A percentile compares a stretch with the other conserved stretches of the same genome.
Conservation (phyloP, 352 stramenopile species). For the Phytophthora vignae region DNA sequence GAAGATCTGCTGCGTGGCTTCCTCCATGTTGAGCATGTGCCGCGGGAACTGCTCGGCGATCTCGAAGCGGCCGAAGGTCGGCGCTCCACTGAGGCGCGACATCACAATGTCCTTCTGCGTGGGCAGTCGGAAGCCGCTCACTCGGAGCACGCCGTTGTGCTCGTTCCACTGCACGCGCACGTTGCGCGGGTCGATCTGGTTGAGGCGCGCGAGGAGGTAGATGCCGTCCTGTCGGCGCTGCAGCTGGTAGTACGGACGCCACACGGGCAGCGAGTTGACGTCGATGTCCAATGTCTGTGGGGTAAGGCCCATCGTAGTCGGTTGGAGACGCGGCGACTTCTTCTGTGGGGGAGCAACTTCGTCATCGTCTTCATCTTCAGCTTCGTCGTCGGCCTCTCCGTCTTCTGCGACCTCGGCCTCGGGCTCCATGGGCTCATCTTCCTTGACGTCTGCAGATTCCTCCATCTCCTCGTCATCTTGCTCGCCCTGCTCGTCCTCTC, state of each 20-base stretch:
- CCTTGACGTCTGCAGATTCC: constrained; percentile 8
- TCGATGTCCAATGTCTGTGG: constrained; percentile 21
- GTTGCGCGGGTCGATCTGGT: no score
- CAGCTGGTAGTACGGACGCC: no score
- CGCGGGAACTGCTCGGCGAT: constrained; percentile 62
- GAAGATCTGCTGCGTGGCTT: constrained; percentile 55
- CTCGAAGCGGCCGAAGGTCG: constrained; percentile 74
- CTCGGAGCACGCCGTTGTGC: constrained; percentile 45
- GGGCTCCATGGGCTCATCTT: constrained; percentile 27
- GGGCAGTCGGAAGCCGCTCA: constrained; percentile 61
- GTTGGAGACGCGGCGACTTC: constrained; percentile 8
- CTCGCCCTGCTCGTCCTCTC: no score
- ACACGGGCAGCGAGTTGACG: constrained; percentile 45
- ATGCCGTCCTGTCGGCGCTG: no score
- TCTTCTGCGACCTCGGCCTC: neutral
- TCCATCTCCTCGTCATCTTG: constrained; percentile 25
- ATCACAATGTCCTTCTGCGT: constrained; percentile 67
- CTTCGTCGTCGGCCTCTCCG: constrained; percentile 22
- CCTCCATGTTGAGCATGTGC: constrained; percentile 55
- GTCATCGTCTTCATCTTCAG: constrained; percentile 20
- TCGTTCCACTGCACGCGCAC: no score
- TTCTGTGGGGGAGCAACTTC: constrained; percentile 14
- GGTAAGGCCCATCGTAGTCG: neutral
- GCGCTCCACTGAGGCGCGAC: constrained; percentile 56
- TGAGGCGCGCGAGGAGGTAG: no score